A percentile compares a stretch with the other conserved stretches of the same genome.
These are phyloP conservation scores for Colletotrichum sp. DNA, from an alignment of 2,329 filamentous ascomycete genomes.

Conservation along the genomic window DNA sequence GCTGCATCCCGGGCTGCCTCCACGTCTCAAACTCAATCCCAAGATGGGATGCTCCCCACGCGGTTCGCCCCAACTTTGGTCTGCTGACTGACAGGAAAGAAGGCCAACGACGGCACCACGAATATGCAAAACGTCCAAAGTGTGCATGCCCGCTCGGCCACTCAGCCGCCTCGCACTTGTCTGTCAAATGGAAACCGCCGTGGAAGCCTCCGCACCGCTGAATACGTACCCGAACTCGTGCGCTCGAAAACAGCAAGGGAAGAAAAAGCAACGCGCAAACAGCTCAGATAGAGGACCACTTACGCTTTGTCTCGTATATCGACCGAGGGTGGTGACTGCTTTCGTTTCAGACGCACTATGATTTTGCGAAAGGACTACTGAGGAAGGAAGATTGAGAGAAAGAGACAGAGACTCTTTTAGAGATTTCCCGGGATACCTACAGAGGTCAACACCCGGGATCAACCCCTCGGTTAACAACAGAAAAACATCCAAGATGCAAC, in stretches of 20 bases:
- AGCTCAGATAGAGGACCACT: slow-evolving; percentile 2
- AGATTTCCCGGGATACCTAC: neutral
- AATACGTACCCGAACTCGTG: neutral
- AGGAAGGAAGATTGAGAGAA: neutral
- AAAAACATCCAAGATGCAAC: neutral
- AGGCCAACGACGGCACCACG: neutral
- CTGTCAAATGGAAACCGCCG: neutral
- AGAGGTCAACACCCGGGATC: neutral
- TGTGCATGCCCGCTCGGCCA: neutral
- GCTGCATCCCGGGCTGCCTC: neutral
- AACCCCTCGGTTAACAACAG: neutral
- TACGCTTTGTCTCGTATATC: neutral
- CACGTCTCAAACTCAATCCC: slow-evolving; percentile 4
- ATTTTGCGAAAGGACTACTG: neutral
- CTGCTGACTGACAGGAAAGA: neutral
- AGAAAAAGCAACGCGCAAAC: slow-evolving; percentile 4
- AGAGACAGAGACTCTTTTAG: neutral
- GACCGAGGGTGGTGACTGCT: neutral
- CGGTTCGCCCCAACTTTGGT: neutral
- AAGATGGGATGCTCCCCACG: slow-evolving; percentile 3
- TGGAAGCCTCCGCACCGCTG: neutral
- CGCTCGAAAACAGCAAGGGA: neutral
- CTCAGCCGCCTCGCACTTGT: neutral
- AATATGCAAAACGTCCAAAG: neutral
- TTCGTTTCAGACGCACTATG: neutral